Percentiles rank a stretch among this genome's conserved stretches.
Evolutionary conservation across 2,329 filamentous ascomycete species (phyloP).

Genomic region (Fusarium acutatum): DNA sequence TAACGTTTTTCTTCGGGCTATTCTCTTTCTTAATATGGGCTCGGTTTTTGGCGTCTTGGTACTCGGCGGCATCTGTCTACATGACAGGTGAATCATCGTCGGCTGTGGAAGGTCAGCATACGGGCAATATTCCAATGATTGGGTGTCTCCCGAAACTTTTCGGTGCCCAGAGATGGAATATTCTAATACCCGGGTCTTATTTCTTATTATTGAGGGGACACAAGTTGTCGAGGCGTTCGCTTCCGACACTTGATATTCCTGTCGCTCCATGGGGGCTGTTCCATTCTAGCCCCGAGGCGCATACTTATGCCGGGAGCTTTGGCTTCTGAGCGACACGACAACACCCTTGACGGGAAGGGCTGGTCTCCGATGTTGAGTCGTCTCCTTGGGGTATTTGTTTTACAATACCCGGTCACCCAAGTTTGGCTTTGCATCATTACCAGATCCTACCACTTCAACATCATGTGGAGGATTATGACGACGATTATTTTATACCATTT

Average conservation of each 20-base stretch:
- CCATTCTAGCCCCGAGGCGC: constrained; percentile 32
- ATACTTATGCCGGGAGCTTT: constrained; percentile 27
- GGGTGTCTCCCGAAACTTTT: constrained; percentile 3
- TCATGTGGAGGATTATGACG: constrained; percentile 34
- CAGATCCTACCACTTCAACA: constrained; percentile 42
- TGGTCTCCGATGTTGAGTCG: constrained; percentile 41
- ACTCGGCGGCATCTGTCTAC: constrained; percentile 24
- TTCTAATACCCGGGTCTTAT: constrained; percentile 22
- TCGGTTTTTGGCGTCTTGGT: constrained; percentile 39
- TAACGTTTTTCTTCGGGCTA: constrained; percentile 17
- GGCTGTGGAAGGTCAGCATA: constrained; percentile 22
- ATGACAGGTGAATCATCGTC: constrained; percentile 21
- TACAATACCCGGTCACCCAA: constrained; percentile 41
- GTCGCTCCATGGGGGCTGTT: constrained; percentile 34
- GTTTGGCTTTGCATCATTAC: constrained; percentile 37
- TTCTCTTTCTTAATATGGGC: constrained; percentile 22
- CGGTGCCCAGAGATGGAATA: not conserved
- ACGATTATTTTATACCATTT: constrained; percentile 27
- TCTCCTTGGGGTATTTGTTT: constrained; percentile 38
- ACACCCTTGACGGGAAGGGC: constrained; percentile 40
- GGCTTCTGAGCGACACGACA: constrained; percentile 37
- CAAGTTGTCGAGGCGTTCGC: constrained; percentile 8
- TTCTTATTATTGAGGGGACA: constrained; percentile 29
- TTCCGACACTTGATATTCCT: constrained; percentile 26
- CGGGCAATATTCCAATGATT: not conserved